These are phyloP conservation scores for Lunasporangiospora selenospora DNA, from an alignment of 192 early-diverging fungal genomes.

Conservation along the genomic window DNA sequence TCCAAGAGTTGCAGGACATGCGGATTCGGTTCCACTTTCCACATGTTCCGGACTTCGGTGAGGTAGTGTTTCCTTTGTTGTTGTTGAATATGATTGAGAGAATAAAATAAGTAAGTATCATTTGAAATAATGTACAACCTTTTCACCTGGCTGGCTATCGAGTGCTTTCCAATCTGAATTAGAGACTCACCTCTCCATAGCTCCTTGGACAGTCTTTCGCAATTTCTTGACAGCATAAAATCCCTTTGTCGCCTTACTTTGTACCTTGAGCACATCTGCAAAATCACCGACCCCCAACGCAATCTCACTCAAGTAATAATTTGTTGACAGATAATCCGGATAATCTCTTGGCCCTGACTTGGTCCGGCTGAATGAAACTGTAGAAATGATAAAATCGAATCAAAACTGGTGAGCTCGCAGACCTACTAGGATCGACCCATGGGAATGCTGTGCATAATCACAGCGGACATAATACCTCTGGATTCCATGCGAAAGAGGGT, in stretches of 20 bases:
- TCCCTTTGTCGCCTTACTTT: conserved; percentile 62
- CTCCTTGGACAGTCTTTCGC: conserved; percentile 69
- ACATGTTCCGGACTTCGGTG: conserved; percentile 85
- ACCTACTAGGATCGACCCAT: no score
- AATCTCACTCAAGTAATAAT: conserved; percentile 67
- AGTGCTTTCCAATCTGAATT: not conserved
- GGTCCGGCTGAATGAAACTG: conserved; percentile 34
- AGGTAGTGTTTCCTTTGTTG: conserved; percentile 66
- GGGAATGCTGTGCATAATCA: no score
- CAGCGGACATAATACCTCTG: no score
- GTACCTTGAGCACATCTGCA: conserved; percentile 81
- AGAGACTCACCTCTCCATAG: conserved; percentile 67
- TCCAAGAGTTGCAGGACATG: conserved; percentile 75
- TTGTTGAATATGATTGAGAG: no score
- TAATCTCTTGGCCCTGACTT: conserved; percentile 22
- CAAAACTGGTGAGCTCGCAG: not conserved
- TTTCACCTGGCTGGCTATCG: not conserved
- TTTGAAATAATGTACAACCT: no score
- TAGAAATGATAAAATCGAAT: not conserved
- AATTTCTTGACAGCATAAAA: conserved; percentile 88
- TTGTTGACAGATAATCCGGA: conserved; percentile 72
- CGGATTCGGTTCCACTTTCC: conserved; percentile 60
- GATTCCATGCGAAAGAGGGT: conserved; percentile 31
- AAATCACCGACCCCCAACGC: conserved; percentile 84
- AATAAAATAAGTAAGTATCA: no score